These are phyloP conservation scores for Aspergillus ostianus DNA, from an alignment of 495 filamentous ascomycete genomes.

Conservation along the genomic window DNA sequence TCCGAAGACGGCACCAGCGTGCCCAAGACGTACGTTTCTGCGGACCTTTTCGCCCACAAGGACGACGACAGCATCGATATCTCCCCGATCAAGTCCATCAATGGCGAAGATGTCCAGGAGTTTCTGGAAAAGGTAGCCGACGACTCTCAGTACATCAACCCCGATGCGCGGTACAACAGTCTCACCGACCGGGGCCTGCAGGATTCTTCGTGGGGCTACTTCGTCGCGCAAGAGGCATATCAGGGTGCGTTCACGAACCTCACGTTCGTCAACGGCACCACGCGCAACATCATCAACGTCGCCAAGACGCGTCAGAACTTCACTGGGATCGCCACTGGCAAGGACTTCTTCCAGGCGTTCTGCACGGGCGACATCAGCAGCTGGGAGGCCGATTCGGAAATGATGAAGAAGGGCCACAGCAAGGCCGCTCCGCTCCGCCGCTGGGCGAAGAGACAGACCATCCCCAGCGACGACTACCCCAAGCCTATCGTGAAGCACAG, in stretches of 20 bases:
- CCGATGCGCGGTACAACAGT: constrained; percentile 13
- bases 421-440: background rate
- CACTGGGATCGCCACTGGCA: constrained; percentile 6
- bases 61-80: constrained; percentile 11
- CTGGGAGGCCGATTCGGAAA: background rate
- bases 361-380: constrained; percentile 6
- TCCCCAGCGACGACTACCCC: constrained; percentile 14
- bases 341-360: constrained; percentile 7
- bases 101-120: constrained; percentile 35
- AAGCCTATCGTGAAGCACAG: constrained; percentile 9
- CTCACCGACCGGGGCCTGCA: background rate
- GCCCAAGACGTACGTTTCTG: constrained; percentile 43
- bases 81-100: constrained; percentile 47
- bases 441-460: constrained; percentile 1
- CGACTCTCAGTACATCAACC: constrained; percentile 7
- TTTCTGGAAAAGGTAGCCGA: constrained; percentile 28
- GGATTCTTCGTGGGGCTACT: background rate
- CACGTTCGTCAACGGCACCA: constrained; percentile 13
- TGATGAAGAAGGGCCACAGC: background rate
- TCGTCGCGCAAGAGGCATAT: background rate
- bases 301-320: background rate
- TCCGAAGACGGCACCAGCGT: constrained; percentile 49
- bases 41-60: constrained; percentile 10
- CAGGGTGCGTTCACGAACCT: constrained; percentile 7
- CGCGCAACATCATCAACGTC: background rate